Evolutionary conservation across 1,284 basidiomycete genomes (phyloP), one percentile per base, ranked within the genome.

Genomic region (Melampsora americana): DNA sequence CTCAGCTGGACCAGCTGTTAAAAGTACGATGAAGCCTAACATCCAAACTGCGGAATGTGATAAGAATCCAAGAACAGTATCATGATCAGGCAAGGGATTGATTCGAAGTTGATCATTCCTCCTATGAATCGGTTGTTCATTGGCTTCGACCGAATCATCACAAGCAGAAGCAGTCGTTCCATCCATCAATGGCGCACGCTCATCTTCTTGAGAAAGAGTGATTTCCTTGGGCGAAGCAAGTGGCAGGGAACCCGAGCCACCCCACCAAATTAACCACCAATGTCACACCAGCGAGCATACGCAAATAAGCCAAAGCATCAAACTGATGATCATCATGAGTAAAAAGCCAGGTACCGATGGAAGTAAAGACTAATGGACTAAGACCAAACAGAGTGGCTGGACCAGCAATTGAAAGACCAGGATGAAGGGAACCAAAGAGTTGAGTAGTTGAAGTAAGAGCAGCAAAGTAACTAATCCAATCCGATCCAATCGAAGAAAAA

Each of bases 371-470:
- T 32, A 72, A 26, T 32, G 70, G 70, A 30, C 70, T 65, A 2
- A 72, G 39, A 1, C 61, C 70, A 65, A 65, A 65, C 23, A 72
- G 46, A 7, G 61, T 44, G 7, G 70, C 61, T 39, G 70, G 70
- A 23, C 70, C 70, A 18, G 70, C 70, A 9, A 72, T 61, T 42
- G 70, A 32, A 35, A 72, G 62, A 28, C 70, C 70, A 39, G 70
- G 70, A 39, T 66, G 60, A 35, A n/a, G 35, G 39, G 46, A 42
- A 30, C 70, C 70, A 42, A 72, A 72, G 12, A 72, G 32, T n/a
- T 61, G 61, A 72, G 70, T 65, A 35, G 70, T 44, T 11, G 44
- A 60, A 39, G 70, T 72, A 61, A 72, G 62, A 39, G 70, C 70
- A n/a, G 70, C 44, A 65, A 72, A 72, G 48, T 50, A 72, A 23